Evolutionary conservation across 805 yeast genomes (phyloP), one percentile per base, ranked within the genome.

Genomic region (Candida maesae): DNA sequence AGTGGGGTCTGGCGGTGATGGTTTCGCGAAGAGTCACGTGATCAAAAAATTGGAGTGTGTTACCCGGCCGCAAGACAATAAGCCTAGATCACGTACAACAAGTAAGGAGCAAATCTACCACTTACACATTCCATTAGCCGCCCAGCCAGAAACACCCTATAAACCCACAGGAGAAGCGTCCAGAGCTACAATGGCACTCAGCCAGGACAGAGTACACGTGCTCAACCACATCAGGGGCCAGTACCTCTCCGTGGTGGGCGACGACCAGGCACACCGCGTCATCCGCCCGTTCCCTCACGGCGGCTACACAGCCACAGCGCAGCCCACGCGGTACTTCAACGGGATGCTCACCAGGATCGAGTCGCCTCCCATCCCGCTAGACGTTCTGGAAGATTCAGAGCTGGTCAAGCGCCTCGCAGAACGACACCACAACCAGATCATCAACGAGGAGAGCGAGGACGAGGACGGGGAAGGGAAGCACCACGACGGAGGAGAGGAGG

Each of bases 361-460:
- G 25, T 46, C 53, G 9, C 63, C 63, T 0, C 63, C 63, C 3
- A 57, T 60, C n/a, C 62, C 62, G 1, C 39, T 56, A 8, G 59
- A 59, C 18, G 55, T 53, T 1, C 35, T 50, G 17, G 59, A 54
- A 35, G 57, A 53, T 27, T 32, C 39, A 1, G 51, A 46, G 17
- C 36, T 49, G 15, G 15, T 34, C n/a, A 34, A 39, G 25, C 36
- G 41, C 7, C 32, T 50, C 15, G 38, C 24, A 4, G 33, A 25
- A 11, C 39, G 43, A 34, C 48, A 41, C 4, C 29, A 34, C 10
- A 33, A 41, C 4, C 29, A 34, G 12, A 33, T 42, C 23, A 40
- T 40, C 16, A 28, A 35, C 19, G 46, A 40, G 29, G 48, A 40
- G 25, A 41, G 33, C 14, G 50, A 40, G 33, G 46, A 40, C 7